These are phyloP conservation scores for Magnaporthales sp. DNA, from an alignment of 2,329 filamentous ascomycete genomes.

Conservation along the genomic window DNA sequence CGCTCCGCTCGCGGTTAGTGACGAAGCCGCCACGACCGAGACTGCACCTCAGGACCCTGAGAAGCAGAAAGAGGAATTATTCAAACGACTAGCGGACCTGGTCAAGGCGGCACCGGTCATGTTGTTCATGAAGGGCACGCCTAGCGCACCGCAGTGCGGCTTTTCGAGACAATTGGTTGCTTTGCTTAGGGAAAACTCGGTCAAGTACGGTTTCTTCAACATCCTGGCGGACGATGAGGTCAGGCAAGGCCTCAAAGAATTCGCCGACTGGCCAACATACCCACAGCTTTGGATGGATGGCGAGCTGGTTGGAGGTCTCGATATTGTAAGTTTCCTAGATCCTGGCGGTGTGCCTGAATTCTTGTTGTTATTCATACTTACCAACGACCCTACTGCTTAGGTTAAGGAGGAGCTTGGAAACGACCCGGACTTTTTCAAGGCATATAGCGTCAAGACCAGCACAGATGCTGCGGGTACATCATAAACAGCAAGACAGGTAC, in stretches of 20 bases:
- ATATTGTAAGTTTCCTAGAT: slow-evolving; percentile 68
- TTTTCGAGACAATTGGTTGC: slow-evolving; percentile 87
- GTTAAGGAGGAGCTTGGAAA: slow-evolving; percentile 89
- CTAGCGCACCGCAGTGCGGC: slow-evolving; percentile 90
- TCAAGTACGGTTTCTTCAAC: slow-evolving; percentile 99
- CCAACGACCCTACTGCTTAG: slow-evolving; percentile 32
- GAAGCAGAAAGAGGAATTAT: slow-evolving; percentile 73
- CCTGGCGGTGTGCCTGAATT: background rate
- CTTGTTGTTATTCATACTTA: background rate
- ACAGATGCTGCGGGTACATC: slow-evolving; percentile 1
- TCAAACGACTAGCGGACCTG: slow-evolving; percentile 70
- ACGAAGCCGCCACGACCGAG: slow-evolving; percentile 21
- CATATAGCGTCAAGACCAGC: slow-evolving; percentile 50
- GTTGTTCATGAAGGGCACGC: slow-evolving; percentile 99
- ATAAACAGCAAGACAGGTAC: no score
- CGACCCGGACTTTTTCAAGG: slow-evolving; percentile 72
- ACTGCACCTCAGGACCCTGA: slow-evolving; percentile 34
- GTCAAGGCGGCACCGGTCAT: slow-evolving; percentile 96
- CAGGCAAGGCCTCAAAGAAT: slow-evolving; percentile 91
- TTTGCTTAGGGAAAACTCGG: slow-evolving; percentile 77
- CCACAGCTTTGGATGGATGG: slow-evolving; percentile 90
- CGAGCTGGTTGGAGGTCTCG: slow-evolving; percentile 84
- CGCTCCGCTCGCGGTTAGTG: slow-evolving; percentile 25
- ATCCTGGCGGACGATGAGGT: slow-evolving; percentile 97
- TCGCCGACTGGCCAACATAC: slow-evolving; percentile 97